These are phyloP conservation scores for Lycium ferocissimum DNA, from an alignment of 257 asterid genomes.

Conservation along the genomic window DNA sequence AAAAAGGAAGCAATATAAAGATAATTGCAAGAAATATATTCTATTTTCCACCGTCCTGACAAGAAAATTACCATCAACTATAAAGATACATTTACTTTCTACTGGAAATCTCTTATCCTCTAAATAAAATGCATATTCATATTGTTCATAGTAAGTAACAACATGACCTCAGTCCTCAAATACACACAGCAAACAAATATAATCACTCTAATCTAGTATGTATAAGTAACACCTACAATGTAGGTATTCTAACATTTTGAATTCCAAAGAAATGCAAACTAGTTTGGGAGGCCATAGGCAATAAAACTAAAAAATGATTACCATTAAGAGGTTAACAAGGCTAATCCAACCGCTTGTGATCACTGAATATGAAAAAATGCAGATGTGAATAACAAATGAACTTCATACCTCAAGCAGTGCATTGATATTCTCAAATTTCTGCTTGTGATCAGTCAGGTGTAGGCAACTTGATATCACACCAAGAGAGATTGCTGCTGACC, in stretches of 20 bases:
- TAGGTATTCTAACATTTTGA: neutral
- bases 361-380: neutral
- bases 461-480: constrained; percentile 92
- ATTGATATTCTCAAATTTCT: constrained; percentile 70
- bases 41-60: neutral
- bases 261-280: constrained; percentile 13
- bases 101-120: neutral
- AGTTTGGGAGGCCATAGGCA: neutral
- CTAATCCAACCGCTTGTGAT: neutral
- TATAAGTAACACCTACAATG: neutral
- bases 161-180: constrained; percentile 1
- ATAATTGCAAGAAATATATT: constrained; percentile 19
- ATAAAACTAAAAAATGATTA: neutral
- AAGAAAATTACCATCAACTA: constrained; percentile 19
- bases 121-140: constrained; percentile 12
- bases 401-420: constrained; percentile 79
- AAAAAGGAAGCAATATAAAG: too few species aligned
- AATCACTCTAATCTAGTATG: constrained; percentile 5
- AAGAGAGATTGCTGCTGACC: constrained; percentile 96
- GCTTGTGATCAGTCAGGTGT: constrained; percentile 87
- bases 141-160: neutral
- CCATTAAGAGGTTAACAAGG: neutral
- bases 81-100: constrained; percentile 17
- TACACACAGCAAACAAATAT: neutral
- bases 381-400: constrained; percentile 24